These are phyloP conservation scores for Croton laevigatus DNA, from an alignment of 441 rosid species.

Conservation along the genomic window DNA sequence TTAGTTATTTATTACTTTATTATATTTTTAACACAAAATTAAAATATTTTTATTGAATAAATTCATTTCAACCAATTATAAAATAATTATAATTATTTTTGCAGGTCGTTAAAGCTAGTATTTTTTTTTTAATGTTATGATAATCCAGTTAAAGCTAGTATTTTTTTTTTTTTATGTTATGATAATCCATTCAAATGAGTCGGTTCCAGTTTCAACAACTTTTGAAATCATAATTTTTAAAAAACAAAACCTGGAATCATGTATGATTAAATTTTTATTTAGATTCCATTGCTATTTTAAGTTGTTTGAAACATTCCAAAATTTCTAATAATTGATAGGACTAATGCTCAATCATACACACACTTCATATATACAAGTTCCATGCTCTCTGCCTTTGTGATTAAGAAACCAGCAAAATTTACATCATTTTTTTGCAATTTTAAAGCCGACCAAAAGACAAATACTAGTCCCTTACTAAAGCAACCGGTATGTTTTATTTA, in stretches of 20 bases:
- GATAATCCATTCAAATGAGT: no score
- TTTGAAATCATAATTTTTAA: not conserved
- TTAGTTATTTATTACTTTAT: no score
- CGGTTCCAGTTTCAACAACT: no score
- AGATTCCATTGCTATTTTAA: not conserved
- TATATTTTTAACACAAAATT: no score
- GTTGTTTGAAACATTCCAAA: not conserved
- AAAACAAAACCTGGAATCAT: not conserved
- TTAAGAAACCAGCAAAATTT: conserved; percentile 16
- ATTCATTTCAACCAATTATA: no score
- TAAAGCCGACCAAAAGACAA: not conserved
- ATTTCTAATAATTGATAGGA: no score
- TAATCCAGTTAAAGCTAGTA: no score
- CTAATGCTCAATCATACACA: not conserved
- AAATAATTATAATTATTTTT: no score
- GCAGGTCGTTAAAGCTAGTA: no score
- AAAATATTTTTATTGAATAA: no score
- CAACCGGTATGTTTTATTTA: not conserved
- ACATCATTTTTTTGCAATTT: not conserved
- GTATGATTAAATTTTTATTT: not conserved
- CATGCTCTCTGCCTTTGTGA: conserved; percentile 22
- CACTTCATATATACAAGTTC: not conserved
- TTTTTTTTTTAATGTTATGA: no score
- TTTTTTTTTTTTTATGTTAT: no score
- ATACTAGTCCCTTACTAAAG: not conserved